Conservation (phyloP, 805 yeast genomes). For the Yarrowia phangngaensis region DNA sequence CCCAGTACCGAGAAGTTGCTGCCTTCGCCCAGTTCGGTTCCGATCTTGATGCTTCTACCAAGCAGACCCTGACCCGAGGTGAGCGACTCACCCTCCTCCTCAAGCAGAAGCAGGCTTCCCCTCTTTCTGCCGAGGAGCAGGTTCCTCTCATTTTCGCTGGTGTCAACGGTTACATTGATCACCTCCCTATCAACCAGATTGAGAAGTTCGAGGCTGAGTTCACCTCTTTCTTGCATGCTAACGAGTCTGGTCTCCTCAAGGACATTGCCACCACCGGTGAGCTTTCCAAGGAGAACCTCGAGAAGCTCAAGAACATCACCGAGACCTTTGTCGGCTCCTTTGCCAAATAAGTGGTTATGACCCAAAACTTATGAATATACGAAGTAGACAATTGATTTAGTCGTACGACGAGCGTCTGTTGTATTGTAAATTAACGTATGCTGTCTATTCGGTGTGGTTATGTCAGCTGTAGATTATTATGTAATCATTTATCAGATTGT, state of each 20-base stretch:
- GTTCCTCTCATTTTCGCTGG: constrained; percentile 98
- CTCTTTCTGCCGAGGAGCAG: constrained; percentile 98
- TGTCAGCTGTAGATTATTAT: too few species aligned
- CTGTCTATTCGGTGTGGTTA: too few species aligned
- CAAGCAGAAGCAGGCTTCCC: constrained; percentile 96
- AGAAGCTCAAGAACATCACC: constrained; percentile 82
- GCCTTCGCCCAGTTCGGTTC: constrained; percentile 99
- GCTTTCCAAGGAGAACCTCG: constrained; percentile 82
- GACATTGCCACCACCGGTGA: constrained; percentile 87
- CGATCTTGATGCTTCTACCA: constrained; percentile 98
- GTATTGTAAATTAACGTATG: too few species aligned
- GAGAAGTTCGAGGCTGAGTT: constrained; percentile 89
- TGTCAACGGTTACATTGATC: constrained; percentile 98
- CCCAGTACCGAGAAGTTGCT: constrained; percentile 99
- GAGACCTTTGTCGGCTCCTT: constrained; percentile 91
- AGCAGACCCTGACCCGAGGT: constrained; percentile 98
- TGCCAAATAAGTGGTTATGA: constrained; percentile 41
- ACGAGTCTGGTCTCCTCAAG: constrained; percentile 76
- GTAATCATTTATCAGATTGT: too few species aligned
- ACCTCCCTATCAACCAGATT: constrained; percentile 76
- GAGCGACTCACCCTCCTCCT: constrained; percentile 99
- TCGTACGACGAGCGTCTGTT: constrained; percentile 16
- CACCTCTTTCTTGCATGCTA: constrained; percentile 86
- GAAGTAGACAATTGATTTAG: constrained; percentile 26
- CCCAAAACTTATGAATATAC: constrained; percentile 27